Evolutionary conservation across 2,329 filamentous ascomycete species (phyloP), one percentile per base, ranked within the genome.

Genomic region (Claviceps sp.): DNA sequence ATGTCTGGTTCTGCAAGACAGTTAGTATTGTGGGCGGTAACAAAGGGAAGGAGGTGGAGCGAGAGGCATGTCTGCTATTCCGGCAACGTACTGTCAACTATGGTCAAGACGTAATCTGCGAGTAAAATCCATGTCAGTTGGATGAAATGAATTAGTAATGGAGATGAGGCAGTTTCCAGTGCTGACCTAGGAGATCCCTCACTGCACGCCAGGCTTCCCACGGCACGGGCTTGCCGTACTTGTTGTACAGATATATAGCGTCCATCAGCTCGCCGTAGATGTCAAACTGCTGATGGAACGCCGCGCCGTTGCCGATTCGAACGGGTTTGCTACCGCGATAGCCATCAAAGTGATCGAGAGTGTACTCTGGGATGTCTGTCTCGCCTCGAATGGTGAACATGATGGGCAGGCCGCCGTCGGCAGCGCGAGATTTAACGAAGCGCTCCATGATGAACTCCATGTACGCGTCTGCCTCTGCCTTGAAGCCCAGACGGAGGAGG

Each of bases 191-290:
- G 65, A 89, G 80, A 53, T 84, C 75, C 17, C 85, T 76, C 26
- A 90, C 78, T 3, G 79, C 74, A 43, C 82, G 74, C 85, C 85
- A 90, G 55, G 85, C 80, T 54, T 89, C 86, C 76, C 86, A 90
- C 4, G 81, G 81, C 19, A 85, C 76, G 0, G 85, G 85, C 60
- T 86, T 88, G 13, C 85, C 84, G 61, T 87, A 86, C 63, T 88
- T 88, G 66, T 89, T 89, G 65, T 85, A 87, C 42, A 89, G 69
- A 59, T 89, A 89, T 47, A 89, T 84, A 22, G 74, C 81, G 61
- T 89, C 85, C 76, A 89, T 83, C 3, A 89, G 72, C 65, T 89
- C 85, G 44, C 85, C 85, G 59, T 89, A 89, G 24, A 89, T 89
- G 59, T 89, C 85, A 56, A 89, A 81, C 62, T 90, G 86, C 48